Evolutionary conservation across 2,329 filamentous ascomycete genomes (phyloP).

Genomic region (Alternaria gansuensis): DNA sequence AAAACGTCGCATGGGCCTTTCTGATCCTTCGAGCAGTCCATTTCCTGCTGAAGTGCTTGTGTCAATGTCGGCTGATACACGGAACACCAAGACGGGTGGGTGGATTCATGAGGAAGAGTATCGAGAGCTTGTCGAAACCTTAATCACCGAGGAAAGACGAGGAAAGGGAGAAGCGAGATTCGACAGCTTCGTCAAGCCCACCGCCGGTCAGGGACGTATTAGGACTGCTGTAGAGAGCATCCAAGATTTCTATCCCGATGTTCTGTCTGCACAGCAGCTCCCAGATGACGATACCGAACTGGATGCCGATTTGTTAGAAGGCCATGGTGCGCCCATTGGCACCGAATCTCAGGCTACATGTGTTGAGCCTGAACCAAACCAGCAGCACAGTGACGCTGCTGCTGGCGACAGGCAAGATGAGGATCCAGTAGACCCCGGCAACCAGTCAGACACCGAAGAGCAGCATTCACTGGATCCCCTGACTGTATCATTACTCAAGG

Average conservation of each 20-base stretch:
- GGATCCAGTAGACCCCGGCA: slow-evolving; percentile 36
- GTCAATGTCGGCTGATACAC: slow-evolving; percentile 85
- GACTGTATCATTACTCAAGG: slow-evolving; percentile 37
- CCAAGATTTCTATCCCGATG: slow-evolving; percentile 82
- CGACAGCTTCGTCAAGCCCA: slow-evolving; percentile 69
- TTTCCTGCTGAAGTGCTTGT: slow-evolving; percentile 83
- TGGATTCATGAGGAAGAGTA: slow-evolving; percentile 96
- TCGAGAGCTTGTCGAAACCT: slow-evolving; percentile 67
- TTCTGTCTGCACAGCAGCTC: slow-evolving; percentile 54
- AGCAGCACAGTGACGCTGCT: slow-evolving; percentile 13
- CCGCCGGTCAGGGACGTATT: slow-evolving; percentile 66
- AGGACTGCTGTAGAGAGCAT: slow-evolving; percentile 84
- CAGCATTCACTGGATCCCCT: slow-evolving; percentile 43
- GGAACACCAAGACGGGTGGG: slow-evolving; percentile 74
- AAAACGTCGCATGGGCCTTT: slow-evolving; percentile 73
- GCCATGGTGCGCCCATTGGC: background rate
- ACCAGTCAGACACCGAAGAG: slow-evolving; percentile 33
- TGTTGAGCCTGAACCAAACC: slow-evolving; percentile 1
- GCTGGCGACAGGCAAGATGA: slow-evolving; percentile 31
- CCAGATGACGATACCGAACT: slow-evolving; percentile 19
- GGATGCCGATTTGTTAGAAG: background rate
- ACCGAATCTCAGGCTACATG: background rate
- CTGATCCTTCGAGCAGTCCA: slow-evolving; percentile 72
- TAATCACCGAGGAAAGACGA: slow-evolving; percentile 71
- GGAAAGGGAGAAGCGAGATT: slow-evolving; percentile 64